These are phyloP conservation scores for Macrocystidia cucumis DNA, from an alignment of 1,284 basidiomycete genomes.

Conservation along the genomic window DNA sequence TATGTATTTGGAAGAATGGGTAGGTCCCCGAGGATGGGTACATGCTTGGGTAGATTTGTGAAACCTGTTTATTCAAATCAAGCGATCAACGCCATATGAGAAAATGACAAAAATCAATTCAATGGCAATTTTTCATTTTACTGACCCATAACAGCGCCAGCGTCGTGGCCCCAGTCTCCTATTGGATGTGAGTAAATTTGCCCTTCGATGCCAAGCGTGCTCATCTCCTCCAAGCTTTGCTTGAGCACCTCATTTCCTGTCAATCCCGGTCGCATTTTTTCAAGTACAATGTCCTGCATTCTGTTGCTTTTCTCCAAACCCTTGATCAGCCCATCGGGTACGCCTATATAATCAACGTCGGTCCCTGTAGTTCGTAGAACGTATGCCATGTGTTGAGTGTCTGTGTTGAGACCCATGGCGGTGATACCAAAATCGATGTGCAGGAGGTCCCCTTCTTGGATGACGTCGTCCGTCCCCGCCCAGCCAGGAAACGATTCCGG, in stretches of 20 bases:
- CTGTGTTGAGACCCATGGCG: constrained; percentile 46
- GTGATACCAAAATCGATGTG: constrained; percentile 50
- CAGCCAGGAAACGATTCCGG: constrained; percentile 37
- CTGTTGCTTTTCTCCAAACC: constrained; percentile 39
- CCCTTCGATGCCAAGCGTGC: constrained; percentile 34
- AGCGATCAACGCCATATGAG: background rate
- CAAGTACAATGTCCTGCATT: constrained; percentile 42
- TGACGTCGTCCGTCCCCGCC: constrained; percentile 31
- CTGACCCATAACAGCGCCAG: constrained; percentile 43
- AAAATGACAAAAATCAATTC: too few relatives aligned
- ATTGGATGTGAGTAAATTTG: constrained; percentile 47
- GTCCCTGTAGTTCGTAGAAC: constrained; percentile 29
- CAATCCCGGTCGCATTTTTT: constrained; percentile 34
- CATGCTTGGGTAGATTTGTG: constrained; percentile 35
- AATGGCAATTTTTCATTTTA: too few relatives aligned
- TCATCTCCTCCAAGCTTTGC: constrained; percentile 32
- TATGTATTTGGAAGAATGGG: constrained; percentile 35
- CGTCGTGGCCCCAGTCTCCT: constrained; percentile 49
- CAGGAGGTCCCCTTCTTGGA: constrained; percentile 39
- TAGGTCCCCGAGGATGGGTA: constrained; percentile 37
- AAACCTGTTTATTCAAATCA: constrained; percentile 25
- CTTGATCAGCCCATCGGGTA: constrained; percentile 32
- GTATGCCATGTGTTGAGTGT: constrained; percentile 49
- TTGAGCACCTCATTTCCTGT: constrained; percentile 41
- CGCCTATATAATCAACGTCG: constrained; percentile 30